These are phyloP conservation scores for Phytophthora podocarpi DNA, from an alignment of 352 stramenopile genomes.

Conservation along the genomic window DNA sequence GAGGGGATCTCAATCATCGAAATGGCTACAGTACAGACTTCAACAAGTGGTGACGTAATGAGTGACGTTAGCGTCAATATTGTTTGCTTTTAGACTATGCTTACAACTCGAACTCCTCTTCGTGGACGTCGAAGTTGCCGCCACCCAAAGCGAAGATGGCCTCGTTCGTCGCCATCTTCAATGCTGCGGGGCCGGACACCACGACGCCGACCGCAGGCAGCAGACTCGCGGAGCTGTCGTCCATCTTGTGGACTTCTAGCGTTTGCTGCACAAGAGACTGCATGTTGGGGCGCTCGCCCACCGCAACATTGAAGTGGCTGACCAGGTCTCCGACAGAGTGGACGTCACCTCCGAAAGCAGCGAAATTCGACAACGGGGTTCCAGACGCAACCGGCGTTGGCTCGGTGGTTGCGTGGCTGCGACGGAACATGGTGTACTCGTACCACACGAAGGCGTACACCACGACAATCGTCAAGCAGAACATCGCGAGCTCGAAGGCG, in stretches of 20 bases:
- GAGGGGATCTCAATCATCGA: conserved; percentile 7
- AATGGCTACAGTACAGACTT: conserved; percentile 15
- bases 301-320: conserved; percentile 32
- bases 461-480: conserved; percentile 47
- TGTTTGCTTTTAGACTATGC: background rate
- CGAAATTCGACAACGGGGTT: conserved; percentile 6
- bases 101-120: conserved; percentile 61
- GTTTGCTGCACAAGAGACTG: conserved; percentile 36
- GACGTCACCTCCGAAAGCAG: conserved; percentile 37
- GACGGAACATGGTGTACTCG: conserved; percentile 39
- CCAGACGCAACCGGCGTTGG: conserved; percentile 13
- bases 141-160: conserved; percentile 38
- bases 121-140: conserved; percentile 54
- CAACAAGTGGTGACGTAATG: too few relatives aligned
- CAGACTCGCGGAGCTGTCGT: conserved; percentile 14
- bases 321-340: conserved; percentile 50
- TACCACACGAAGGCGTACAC: conserved; percentile 60
- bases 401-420: conserved; percentile 6
- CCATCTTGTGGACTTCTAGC: conserved; percentile 28
- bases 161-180: conserved; percentile 48
- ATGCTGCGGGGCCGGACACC: conserved; percentile 38
- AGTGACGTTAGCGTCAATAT: background rate
- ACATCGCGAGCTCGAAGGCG: conserved; percentile 51
- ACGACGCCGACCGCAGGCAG: conserved; percentile 42
- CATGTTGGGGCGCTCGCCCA: conserved; percentile 43